A percentile compares a stretch with the other conserved stretches of the same genome.
These are phyloP conservation scores for Hanseniaspora singularis DNA, from an alignment of 805 yeast species.

Conservation along the genomic window DNA sequence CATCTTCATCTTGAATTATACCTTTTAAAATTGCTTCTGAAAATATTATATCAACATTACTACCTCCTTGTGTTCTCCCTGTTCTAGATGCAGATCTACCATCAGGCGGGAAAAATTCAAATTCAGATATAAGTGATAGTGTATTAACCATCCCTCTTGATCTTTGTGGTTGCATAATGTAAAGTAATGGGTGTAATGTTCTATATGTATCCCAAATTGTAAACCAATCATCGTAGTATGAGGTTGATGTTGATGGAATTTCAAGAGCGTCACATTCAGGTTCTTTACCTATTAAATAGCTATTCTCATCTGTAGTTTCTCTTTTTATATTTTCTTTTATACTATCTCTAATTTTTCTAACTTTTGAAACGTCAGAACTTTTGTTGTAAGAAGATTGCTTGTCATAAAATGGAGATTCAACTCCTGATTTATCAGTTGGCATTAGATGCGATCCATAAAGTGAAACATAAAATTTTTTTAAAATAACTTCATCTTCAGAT, in stretches of 20 bases:
- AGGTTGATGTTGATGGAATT: slow-evolving; percentile 16
- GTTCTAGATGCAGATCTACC: slow-evolving; percentile 31
- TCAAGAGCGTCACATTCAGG: not conserved
- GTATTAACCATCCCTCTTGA: slow-evolving; percentile 27
- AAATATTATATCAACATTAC: slow-evolving; percentile 30
- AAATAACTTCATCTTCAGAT: slow-evolving; percentile 18
- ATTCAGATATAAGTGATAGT: slow-evolving; percentile 26
- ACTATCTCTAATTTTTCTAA: not conserved
- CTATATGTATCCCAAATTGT: slow-evolving; percentile 34
- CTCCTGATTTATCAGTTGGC: slow-evolving; percentile 28
- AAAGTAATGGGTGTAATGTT: slow-evolving; percentile 27
- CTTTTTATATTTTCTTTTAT: not conserved
- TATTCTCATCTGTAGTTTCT: no score
- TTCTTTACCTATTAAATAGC: no score
- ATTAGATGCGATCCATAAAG: slow-evolving; percentile 28
- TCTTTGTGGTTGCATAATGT: slow-evolving; percentile 25
- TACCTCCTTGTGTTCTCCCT: slow-evolving; percentile 32
- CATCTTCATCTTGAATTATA: slow-evolving; percentile 22
- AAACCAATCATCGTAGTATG: slow-evolving; percentile 31
- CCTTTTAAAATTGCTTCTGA: slow-evolving; percentile 31
- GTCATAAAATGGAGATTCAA: slow-evolving; percentile 16
- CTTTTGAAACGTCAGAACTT: not conserved
- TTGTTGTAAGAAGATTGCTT: no score
- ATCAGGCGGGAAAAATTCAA: slow-evolving; percentile 32
- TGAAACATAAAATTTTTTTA: slow-evolving; percentile 21